Evolutionary conservation across 2,329 filamentous ascomycete genomes (phyloP).

Genomic region (Aspergillus chevalieri): DNA sequence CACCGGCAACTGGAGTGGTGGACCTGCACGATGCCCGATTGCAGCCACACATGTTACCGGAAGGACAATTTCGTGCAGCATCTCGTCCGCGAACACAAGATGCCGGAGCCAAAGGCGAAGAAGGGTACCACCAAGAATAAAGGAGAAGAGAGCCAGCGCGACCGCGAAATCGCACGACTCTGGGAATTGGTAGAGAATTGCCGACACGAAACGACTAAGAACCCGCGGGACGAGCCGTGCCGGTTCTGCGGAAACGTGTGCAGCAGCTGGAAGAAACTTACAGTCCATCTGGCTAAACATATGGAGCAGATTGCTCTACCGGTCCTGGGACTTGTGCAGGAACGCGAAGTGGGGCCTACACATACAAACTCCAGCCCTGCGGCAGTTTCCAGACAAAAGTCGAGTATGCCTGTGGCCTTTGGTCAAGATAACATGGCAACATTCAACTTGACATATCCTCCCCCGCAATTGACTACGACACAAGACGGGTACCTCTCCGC

Average conservation of each 20-base stretch:
- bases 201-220: conserved; percentile 60
- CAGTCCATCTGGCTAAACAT: conserved; percentile 87
- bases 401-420: neutral
- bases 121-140: conserved; percentile 54
- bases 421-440: conserved; percentile 8
- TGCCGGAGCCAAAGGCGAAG: conserved; percentile 73
- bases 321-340: conserved; percentile 52
- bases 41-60: conserved; percentile 73
- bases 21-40: conserved; percentile 76
- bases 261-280: conserved; percentile 84
- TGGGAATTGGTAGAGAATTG: conserved; percentile 75
- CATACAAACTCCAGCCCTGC: conserved; percentile 3
- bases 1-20: conserved; percentile 89
- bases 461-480: conserved; percentile 17
- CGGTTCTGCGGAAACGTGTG: conserved; percentile 79
- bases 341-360: conserved; percentile 27
- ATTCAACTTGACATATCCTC: conserved; percentile 11
- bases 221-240: conserved; percentile 71
- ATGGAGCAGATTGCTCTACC: conserved; percentile 90
- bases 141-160: conserved; percentile 20
- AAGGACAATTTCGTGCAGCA: conserved; percentile 93
- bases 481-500: conserved; percentile 19
- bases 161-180: conserved; percentile 53
- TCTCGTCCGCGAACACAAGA: conserved; percentile 84
- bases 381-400: conserved; percentile 4